These are phyloP conservation scores for Neonectria neomacrospora DNA, from an alignment of 2,329 filamentous ascomycete species.

Conservation along the genomic window DNA sequence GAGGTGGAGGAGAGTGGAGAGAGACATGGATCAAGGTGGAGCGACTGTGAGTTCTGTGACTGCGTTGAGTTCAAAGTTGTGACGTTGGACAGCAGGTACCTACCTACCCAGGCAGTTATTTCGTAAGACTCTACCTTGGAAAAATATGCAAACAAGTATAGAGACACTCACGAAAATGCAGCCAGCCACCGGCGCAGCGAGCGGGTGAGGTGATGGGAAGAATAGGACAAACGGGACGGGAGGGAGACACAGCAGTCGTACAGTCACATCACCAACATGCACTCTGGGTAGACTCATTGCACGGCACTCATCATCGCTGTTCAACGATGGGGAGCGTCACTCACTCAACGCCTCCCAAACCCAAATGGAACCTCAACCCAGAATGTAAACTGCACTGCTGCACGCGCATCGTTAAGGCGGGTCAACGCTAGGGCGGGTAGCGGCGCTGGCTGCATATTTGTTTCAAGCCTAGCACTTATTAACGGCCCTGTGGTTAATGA, in stretches of 20 bases:
- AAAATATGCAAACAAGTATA: too few relatives aligned
- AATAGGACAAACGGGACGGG: background rate
- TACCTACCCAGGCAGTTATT: too few relatives aligned
- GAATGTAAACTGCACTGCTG: background rate
- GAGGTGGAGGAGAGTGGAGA: conserved; percentile 19
- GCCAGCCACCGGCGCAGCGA: background rate
- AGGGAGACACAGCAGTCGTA: too few relatives aligned
- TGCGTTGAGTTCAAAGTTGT: background rate
- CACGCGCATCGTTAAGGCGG: conserved; percentile 1
- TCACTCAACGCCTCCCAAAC: background rate
- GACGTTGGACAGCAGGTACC: background rate
- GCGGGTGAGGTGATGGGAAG: background rate
- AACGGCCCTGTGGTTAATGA: too few relatives aligned
- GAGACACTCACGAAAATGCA: background rate
- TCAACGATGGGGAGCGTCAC: background rate
- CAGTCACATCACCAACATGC: too few relatives aligned
- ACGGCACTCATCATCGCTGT: too few relatives aligned
- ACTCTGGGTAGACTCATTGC: too few relatives aligned
- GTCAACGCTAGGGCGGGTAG: background rate
- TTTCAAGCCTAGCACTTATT: too few relatives aligned
- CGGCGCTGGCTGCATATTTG: background rate
- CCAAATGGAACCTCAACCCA: background rate
- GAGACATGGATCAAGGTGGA: conserved; percentile 20
- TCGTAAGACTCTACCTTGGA: too few relatives aligned
- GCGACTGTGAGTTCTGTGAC: conserved; percentile 10